Evolutionary conservation across 2,329 filamentous ascomycete species (phyloP), one percentile per base, ranked within the genome.

Genomic region (Triangularia verruculosa): DNA sequence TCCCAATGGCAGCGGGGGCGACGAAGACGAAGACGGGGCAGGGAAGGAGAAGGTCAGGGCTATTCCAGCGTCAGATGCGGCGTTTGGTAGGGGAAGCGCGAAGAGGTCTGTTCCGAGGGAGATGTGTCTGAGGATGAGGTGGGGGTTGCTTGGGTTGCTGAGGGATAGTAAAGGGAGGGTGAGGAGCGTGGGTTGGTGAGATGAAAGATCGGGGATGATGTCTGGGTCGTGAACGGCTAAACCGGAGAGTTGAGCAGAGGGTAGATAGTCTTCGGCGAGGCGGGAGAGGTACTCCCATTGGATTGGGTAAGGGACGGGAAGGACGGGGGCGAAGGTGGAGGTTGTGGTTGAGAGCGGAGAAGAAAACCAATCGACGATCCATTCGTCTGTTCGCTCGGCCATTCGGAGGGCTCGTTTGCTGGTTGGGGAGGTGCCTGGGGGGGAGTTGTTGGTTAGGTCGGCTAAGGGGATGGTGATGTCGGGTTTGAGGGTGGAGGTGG

Each of bases 371-470:
- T 90, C 85, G 24, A 86, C 84, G 17, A 94, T 80, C 92, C 93
- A 98, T 39, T 85, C 83, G 73, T 95, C 90, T 0, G 92, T 97
- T 62, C 94, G 84, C 72, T 95, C 92, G 24, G 87, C 89, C 88
- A 97, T 97, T 72, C 91, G 93, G 34, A 87, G 82, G 55, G 90
- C 85, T 54, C 93, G 85, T 77, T 96, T 97, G 9, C 83, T 78
- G 2, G 88, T 85, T 0, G 90, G 84, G 3, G 76, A 80, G 67
- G 61, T 39, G 34, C 34, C 34, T 3, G 34, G 80, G 78, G 70
- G 70, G 78, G 73, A 62, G 56, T 76, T 72, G 43, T 76, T 78
- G 39, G 76, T 78, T 56, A 93, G 83, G 75, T 99, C 95, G 4
- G 89, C 90, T 59, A 96, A 77, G 0, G 88, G 88, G 24, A 98